A percentile compares a stretch with the other conserved stretches of the same genome.
phyloP scores from a whole-genome alignment of 305 asterid genomes.

The Solanum hybrid region DNA sequence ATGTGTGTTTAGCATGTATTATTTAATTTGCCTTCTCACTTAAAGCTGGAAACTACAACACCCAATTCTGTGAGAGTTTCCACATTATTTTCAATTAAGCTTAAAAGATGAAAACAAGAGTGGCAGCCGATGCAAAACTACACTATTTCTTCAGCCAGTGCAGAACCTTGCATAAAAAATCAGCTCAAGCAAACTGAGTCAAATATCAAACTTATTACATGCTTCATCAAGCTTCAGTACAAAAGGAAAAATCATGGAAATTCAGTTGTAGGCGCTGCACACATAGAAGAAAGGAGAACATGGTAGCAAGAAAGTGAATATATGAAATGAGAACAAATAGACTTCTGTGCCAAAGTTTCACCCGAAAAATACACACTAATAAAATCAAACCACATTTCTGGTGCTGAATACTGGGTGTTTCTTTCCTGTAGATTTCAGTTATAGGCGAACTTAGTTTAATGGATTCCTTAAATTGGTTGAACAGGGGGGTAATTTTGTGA shows the following conservation, averaged over 20 bases:
- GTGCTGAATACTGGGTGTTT: background rate
- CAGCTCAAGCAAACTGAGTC: background rate
- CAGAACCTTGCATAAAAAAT: background rate
- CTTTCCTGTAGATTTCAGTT: background rate
- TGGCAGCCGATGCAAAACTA: background rate
- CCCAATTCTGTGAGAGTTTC: background rate
- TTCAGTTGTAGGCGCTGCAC: background rate
- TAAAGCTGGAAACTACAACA: background rate
- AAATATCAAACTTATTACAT: background rate
- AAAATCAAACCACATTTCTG: background rate
- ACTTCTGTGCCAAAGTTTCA: background rate
- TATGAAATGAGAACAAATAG: background rate
- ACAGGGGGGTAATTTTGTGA: background rate
- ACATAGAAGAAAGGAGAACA: background rate
- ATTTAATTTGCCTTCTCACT: background rate
- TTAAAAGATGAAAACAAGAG: background rate
- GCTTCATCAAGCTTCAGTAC: background rate
- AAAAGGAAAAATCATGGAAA: background rate
- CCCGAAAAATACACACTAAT: background rate
- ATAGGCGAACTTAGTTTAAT: background rate
- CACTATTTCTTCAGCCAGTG: background rate
- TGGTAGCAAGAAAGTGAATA: background rate
- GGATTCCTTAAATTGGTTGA: background rate
- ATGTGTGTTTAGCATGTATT: background rate
- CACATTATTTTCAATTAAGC: background rate